Base-by-base conservation (phyloP, 2,329 filamentous ascomycete genomes). In the Paracorniculantispora psalliotae region DNA sequence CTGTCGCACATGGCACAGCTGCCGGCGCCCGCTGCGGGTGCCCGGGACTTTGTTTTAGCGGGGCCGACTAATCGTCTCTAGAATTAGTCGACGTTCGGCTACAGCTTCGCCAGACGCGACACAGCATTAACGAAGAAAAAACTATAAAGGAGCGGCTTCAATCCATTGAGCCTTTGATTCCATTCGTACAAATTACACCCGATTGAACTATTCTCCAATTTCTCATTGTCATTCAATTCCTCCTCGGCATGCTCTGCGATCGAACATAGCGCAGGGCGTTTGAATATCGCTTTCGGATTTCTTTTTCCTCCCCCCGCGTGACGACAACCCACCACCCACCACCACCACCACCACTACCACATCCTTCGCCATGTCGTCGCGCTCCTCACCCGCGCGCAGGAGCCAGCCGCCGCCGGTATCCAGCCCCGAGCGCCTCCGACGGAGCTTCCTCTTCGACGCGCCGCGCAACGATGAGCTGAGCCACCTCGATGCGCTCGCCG, bases 401-500 rank as follows among this genome's bases (percentile, higher is more conserved):
- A 71, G 70, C 57, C 73, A 73, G 61, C 68, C 73, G 62, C 35
- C 21, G 1, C 70, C 72, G 59, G 72, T n/a, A n/a, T n/a, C 74
- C 10, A 79, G 73, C 61, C 77, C 77, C 9, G 73, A 76, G 23
- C 71, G 74, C 9, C 82, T 83, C 61, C 77, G 84, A 44, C 80
- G 84, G 23, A 80, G 77, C 25, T 81, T 90, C 28, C 86, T 91
- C 60, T 77, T 77, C 43, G 81, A 85, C 54, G 79, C 83, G n/a
- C n/a, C n/a, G 33, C 80, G 82, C 37, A 85, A 89, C 63, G 82
- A 81, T 35, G 85, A 87, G 67, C 76, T 81, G 52, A 79, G 77
- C 58, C 87, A 91, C 68, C 79, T 81, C 60, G 81, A 85, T 64
- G 87, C 88, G 15, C 80, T 93, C 17, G 82, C 82, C 48, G 81